Conservation (phyloP, 148 eudicot genomes). For the Amaranthus hypochondriacus region DNA sequence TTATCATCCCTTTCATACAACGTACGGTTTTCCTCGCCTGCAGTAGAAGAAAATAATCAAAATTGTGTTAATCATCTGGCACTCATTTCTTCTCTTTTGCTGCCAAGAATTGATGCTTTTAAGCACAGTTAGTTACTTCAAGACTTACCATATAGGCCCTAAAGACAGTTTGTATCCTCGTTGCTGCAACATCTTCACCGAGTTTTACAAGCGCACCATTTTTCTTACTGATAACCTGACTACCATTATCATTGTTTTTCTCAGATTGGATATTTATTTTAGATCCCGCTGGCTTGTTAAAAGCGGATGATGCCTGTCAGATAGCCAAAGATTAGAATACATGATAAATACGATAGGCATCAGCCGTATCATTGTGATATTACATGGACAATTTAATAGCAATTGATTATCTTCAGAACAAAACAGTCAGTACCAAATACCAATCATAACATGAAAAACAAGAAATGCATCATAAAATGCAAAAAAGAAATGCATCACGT, state of each 20-base stretch:
- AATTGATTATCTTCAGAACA: background rate
- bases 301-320: slow-evolving; percentile 38
- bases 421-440: background rate
- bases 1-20: slow-evolving; percentile 50
- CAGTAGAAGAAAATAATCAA: slow-evolving; percentile 7
- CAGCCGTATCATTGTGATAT: background rate
- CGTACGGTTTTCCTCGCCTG: slow-evolving; percentile 69
- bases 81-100: background rate
- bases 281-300: slow-evolving; percentile 32
- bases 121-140: background rate
- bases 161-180: slow-evolving; percentile 68
- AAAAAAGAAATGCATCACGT: background rate
- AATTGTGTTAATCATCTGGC: background rate
- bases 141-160: slow-evolving; percentile 57
- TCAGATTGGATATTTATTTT: slow-evolving; percentile 18
- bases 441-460: background rate
- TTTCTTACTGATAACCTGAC: slow-evolving; percentile 24
- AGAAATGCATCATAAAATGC: background rate
- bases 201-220: slow-evolving; percentile 19
- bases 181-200: slow-evolving; percentile 67
- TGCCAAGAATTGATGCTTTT: background rate
- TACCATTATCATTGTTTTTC: slow-evolving; percentile 28
- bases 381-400: background rate
- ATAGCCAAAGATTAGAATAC: background rate
- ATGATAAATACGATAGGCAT: background rate